Evolutionary conservation across 257 asterid species (phyloP), one percentile per base, ranked within the genome.

Genomic region (Galeopsis tetrahit): DNA sequence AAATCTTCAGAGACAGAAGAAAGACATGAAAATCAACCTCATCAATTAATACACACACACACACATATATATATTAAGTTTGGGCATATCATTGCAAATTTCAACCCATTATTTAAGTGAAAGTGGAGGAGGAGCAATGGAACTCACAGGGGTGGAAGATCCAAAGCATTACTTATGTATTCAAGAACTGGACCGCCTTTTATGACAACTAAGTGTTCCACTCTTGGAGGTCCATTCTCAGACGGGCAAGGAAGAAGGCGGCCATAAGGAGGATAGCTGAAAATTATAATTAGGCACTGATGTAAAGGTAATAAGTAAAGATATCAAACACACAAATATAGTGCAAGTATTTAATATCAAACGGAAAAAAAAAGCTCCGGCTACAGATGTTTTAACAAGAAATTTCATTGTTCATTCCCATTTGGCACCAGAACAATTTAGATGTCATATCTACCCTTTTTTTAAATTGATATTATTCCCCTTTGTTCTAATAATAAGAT

Each of bases 211-310:
- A 91, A 76, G 79, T 94, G 99, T 71, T 94, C 97, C 64, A 94
- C 96, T 80, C 99, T 85, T 21, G 96, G 96, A 58, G 91, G 88
- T 69, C 88, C 84, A 75, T 84, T 91, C 69, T 89, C 78, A 7
- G 84, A 63, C 14, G 97, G 99, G 80, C 97, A 91, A 59, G 98
- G 98, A 66, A 93, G 89, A 80, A 91, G 86, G 60, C 97, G 97
- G 40, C 63, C 84, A 80, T 89, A 91, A 44, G 81, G 83, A 46
- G 84, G 85, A 71, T 82, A 84, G 80, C 97, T 91, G 89, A 65
- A 74, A 80, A 56, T 68, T 64, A 58, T 57, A 52, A 34, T 51
- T 44, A 56, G 48, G 14, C 58, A 49, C 7, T 6, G n/a, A 7
- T 44, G 28, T 32, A 21, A 67, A 66, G 53, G 8, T 15, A 42